Evolutionary conservation across 345 rosid species (phyloP).

Genomic region (Salix dunnii): DNA sequence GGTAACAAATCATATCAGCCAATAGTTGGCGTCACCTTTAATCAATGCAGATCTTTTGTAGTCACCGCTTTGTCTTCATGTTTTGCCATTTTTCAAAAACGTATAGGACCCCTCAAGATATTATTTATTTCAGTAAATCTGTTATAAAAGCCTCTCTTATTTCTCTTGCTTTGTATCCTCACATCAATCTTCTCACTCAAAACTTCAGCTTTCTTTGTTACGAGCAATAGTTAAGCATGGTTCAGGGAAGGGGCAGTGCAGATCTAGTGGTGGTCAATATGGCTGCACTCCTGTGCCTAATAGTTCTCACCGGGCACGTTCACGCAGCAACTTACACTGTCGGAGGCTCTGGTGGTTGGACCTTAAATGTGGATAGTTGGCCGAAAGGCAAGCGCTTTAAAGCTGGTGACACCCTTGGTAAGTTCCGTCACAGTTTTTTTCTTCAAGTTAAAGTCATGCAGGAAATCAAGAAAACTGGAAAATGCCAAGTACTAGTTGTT

Average conservation of each 20-base stretch:
- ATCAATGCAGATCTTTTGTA: too few relatives aligned
- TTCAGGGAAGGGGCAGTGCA: conserved; percentile 52
- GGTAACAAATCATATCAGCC: too few relatives aligned
- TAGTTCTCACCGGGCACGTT: conserved; percentile 13
- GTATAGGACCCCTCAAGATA: too few relatives aligned
- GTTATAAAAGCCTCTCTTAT: not conserved
- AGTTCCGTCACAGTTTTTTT: not conserved
- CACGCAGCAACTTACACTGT: conserved; percentile 37
- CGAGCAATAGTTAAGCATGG: conserved; percentile 3
- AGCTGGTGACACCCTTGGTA: conserved; percentile 49
- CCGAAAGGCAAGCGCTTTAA: conserved; percentile 49
- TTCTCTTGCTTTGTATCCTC: not conserved
- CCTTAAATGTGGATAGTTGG: conserved; percentile 35
- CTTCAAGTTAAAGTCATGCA: too few relatives aligned
- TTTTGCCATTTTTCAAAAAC: too few relatives aligned
- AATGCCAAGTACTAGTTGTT: too few relatives aligned
- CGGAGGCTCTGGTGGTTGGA: conserved; percentile 50
- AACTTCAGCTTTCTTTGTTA: not conserved
- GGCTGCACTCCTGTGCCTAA: conserved; percentile 14
- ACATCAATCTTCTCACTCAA: not conserved
- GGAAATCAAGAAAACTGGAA: too few relatives aligned
- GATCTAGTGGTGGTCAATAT: not conserved
- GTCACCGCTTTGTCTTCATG: too few relatives aligned
- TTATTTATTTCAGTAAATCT: not conserved
- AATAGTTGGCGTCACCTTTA: too few relatives aligned